phyloP scores from a whole-genome alignment of 2,329 filamentous ascomycete genomes.

The Monilinia fructigena region DNA sequence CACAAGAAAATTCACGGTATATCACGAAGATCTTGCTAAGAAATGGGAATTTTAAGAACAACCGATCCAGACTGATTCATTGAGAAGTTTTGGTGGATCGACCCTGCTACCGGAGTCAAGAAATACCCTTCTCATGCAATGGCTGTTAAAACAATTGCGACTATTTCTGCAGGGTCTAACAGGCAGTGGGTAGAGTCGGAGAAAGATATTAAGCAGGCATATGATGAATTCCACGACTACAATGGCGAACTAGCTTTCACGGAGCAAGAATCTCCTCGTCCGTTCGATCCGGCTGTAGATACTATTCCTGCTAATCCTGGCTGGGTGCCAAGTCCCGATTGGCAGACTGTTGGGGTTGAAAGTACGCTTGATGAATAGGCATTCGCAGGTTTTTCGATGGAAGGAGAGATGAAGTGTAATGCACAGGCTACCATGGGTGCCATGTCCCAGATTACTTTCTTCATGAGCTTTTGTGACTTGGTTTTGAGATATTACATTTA shows the following conservation, averaged over 20 bases:
- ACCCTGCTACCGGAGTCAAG: neutral
- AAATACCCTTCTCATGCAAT: neutral
- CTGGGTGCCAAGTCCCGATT: neutral
- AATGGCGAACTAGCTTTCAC: neutral
- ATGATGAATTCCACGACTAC: neutral
- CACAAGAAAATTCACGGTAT: neutral
- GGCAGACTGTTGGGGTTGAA: too few species aligned
- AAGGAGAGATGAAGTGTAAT: neutral
- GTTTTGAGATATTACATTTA: neutral
- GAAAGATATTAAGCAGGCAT: neutral
- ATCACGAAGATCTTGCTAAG: neutral
- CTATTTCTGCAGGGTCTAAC: neutral
- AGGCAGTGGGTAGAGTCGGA: neutral
- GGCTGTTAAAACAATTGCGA: neutral
- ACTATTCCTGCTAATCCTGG: conserved; percentile 1
- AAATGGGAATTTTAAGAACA: neutral
- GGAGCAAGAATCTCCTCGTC: neutral
- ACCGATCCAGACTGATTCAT: neutral
- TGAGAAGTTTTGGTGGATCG: neutral
- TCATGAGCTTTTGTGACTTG: neutral
- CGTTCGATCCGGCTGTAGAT: conserved; percentile 4
- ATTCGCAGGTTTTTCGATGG: neutral
- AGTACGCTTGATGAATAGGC: too few species aligned
- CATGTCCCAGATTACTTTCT: too few species aligned
- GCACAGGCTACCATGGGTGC: too few species aligned